These are phyloP conservation scores for Xylariaceae sp. DNA, from an alignment of 2,329 filamentous ascomycete species.

Conservation along the genomic window DNA sequence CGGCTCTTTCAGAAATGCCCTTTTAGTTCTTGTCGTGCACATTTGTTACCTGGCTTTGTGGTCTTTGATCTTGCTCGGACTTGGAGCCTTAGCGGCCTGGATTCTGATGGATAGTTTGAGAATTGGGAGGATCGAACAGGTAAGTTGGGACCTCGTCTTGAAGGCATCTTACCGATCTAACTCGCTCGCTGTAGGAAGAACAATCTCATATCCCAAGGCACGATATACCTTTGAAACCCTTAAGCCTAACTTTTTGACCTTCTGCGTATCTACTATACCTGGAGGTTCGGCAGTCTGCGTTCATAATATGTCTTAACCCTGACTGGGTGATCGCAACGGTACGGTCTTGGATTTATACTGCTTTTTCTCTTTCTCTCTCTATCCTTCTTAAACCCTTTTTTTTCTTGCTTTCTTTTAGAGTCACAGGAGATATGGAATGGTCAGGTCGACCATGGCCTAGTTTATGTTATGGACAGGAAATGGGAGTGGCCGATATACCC, in stretches of 20 bases:
- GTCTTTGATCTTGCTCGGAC: conserved; percentile 20
- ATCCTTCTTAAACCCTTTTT: too few relatives aligned
- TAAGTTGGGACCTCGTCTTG: conserved; percentile 6
- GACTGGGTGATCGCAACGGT: too few relatives aligned
- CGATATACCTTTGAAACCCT: too few relatives aligned
- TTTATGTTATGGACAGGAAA: conserved; percentile 3
- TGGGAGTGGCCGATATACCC: not conserved
- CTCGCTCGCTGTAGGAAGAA: too few relatives aligned
- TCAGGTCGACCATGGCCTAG: conserved; percentile 1
- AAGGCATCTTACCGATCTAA: not conserved
- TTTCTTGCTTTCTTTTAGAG: too few relatives aligned
- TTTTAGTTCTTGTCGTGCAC: not conserved
- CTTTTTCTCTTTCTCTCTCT: too few relatives aligned
- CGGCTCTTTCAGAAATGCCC: too few relatives aligned
- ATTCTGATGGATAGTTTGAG: conserved; percentile 15
- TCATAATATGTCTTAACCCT: too few relatives aligned
- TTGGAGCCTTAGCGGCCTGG: conserved; percentile 32
- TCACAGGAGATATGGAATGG: not conserved
- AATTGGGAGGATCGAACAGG: not conserved
- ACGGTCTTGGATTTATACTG: too few relatives aligned
- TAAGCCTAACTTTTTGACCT: too few relatives aligned
- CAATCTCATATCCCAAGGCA: too few relatives aligned
- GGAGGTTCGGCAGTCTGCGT: not conserved
- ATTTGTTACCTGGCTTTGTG: not conserved
- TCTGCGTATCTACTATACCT: too few relatives aligned